Conservation (phyloP, 768 basidiomycete species). For the Inosperma sp. region DNA sequence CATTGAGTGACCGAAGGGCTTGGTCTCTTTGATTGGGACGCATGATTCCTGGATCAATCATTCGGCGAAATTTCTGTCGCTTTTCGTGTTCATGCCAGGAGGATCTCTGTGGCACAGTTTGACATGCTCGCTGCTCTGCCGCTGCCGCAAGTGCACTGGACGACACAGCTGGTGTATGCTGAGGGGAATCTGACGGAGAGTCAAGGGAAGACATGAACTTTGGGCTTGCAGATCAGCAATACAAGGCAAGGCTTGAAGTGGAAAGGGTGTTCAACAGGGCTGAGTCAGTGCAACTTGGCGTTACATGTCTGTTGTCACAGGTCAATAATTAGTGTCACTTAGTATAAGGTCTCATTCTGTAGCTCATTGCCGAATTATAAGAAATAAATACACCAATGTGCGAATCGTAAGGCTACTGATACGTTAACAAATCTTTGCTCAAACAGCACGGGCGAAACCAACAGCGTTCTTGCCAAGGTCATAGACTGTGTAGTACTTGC, state of each 20-base stretch:
- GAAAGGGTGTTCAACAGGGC: too few species aligned
- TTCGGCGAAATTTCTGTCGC: constrained; percentile 66
- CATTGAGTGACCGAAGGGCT: constrained; percentile 62
- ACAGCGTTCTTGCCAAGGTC: constrained; percentile 75
- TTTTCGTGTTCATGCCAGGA: constrained; percentile 56
- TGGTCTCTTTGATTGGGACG: constrained; percentile 63
- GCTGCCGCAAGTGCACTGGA: constrained; percentile 40
- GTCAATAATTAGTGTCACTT: too few species aligned
- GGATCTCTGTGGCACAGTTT: constrained; percentile 31
- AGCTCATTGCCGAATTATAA: too few species aligned
- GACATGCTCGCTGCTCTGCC: constrained; percentile 39
- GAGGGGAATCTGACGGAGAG: constrained; percentile 6
- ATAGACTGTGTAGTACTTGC: constrained; percentile 90
- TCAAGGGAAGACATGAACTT: constrained; percentile 15
- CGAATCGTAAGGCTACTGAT: too few species aligned
- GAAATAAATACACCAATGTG: too few species aligned
- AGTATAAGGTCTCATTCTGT: too few species aligned
- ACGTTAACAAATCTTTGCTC: too few species aligned
- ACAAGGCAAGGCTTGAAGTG: too few species aligned
- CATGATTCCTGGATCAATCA: constrained; percentile 75
- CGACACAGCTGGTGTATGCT: constrained; percentile 22
- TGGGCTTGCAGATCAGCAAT: too few species aligned
- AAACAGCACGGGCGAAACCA: constrained; percentile 61
- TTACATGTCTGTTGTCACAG: too few species aligned
- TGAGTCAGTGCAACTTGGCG: too few species aligned